phyloP scores from a whole-genome alignment of 108 stramenopile species.

The Chaetoceros muelleri region DNA sequence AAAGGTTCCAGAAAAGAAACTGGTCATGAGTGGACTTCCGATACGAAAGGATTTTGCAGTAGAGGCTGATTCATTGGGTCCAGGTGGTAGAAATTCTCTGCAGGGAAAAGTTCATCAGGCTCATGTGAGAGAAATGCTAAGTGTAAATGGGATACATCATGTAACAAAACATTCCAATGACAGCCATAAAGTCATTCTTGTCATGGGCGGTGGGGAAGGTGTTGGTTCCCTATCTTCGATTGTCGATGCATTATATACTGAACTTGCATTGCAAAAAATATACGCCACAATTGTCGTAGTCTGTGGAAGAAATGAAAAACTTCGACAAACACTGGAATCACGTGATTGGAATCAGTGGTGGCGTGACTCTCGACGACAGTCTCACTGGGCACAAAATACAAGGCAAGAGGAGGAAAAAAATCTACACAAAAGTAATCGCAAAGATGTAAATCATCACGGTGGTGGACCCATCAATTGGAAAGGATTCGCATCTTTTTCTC shows the following conservation, averaged over 20 bases:
- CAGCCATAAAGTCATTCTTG: constrained; percentile 29
- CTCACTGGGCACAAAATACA: too few relatives aligned
- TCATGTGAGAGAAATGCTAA: constrained; percentile 27
- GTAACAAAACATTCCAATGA: constrained; percentile 19
- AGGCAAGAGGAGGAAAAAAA: constrained; percentile 2
- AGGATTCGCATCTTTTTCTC: not conserved
- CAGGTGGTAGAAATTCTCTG: constrained; percentile 52
- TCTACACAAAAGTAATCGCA: not conserved
- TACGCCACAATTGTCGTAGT: constrained; percentile 59
- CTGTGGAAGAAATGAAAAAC: constrained; percentile 59
- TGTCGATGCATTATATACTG: constrained; percentile 31
- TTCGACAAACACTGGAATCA: constrained; percentile 23
- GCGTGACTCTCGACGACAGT: too few relatives aligned
- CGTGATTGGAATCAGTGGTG: constrained; percentile 30
- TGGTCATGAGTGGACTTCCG: constrained; percentile 83
- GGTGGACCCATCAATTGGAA: not conserved
- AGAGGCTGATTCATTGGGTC: constrained; percentile 40
- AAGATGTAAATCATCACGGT: not conserved
- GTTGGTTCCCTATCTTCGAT: constrained; percentile 45
- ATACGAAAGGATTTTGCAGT: constrained; percentile 87
- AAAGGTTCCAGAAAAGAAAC: constrained; percentile 70
- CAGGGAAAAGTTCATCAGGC: constrained; percentile 48
- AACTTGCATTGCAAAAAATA: constrained; percentile 19
- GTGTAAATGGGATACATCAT: constrained; percentile 32
- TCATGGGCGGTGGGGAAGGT: constrained; percentile 72